Base-by-base conservation (phyloP, 352 stramenopile genomes). In the Globisporangium rhizosaccharum region DNA sequence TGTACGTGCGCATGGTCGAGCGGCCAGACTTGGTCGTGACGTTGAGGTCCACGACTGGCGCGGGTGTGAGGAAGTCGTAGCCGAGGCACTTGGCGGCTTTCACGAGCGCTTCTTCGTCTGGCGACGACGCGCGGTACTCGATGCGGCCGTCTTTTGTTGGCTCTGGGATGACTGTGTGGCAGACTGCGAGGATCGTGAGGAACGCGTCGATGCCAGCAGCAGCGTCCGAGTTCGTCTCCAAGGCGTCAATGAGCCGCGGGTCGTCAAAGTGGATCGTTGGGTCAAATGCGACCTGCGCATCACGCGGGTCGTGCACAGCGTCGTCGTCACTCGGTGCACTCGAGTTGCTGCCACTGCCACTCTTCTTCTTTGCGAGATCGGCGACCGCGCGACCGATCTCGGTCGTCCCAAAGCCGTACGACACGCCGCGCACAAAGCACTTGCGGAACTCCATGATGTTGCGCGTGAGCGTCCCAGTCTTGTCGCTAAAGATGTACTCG, bases 371-470 rank as follows among this genome's bases (percentile, higher is more conserved):
- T 2, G 76, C 66, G 56, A 86, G 30, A 36, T 78, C 67, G 0
- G 78, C 78, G 2, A 92, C 82, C 0, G 75, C 74, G 37, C 71
- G 70, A 20, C 79, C 83, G 17, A 89, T 88, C 61, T 92, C 79
- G 2, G 79, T 90, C 17, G 84, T 92, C 2, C 87, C 87, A 36
- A 87, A 85, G 37, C 90, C 89, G 57, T 96, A 98, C 9, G 85
- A 86, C 2, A 81, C 46, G 33, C 91, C 91, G 23, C 72, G 67
- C 45, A 98, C 76, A 20, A 86, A 90, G 59, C 90, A 97, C 53
- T 96, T 96, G 45, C 91, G 86, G 56, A 98, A 97, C 68, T 98
- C 84, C 96, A 99, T 99, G 26, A 98, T 88, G 78, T 99, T 99
- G 56, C 93, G 87, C n/a, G 97, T 99, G 37, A 99, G 79, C 36